Conservation (phyloP, 163 green algal genomes). For the Coccomyxa subellipsoidea region DNA sequence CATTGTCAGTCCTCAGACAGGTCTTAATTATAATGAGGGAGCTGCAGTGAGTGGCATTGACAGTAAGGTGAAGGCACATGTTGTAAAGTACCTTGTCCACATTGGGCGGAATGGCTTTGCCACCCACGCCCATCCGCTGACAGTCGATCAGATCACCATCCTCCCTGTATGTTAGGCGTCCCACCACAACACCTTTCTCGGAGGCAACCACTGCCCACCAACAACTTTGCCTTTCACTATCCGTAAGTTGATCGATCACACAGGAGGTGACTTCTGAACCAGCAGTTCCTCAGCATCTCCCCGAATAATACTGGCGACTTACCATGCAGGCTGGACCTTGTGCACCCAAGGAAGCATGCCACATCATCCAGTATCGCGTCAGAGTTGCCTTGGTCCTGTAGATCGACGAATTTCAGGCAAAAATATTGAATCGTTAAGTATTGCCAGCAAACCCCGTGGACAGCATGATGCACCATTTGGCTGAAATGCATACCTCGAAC, state of each 20-base stretch:
- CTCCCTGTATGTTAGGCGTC: constrained; percentile 79
- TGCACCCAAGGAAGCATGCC: constrained; percentile 95
- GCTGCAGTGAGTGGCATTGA: neutral
- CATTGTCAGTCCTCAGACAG: neutral
- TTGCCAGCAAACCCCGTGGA: too few relatives aligned
- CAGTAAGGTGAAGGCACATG: neutral
- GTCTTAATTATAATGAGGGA: neutral
- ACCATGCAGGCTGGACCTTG: constrained; percentile 84
- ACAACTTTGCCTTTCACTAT: neutral
- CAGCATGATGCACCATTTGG: neutral
- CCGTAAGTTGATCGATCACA: neutral
- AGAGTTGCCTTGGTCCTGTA: constrained; percentile 76
- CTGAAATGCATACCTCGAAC: constrained; percentile 63
- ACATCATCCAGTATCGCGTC: constrained; percentile 93
- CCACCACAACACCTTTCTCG: constrained; percentile 97
- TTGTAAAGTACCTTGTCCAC: constrained; percentile 79
- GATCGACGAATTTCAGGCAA: neutral
- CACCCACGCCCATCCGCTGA: constrained; percentile 91
- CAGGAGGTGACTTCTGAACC: too few relatives aligned
- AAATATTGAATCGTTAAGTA: too few relatives aligned
- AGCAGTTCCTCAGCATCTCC: neutral
- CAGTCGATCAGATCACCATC: constrained; percentile 96
- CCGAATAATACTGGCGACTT: neutral
- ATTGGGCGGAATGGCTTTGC: constrained; percentile 96
- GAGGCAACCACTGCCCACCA: constrained; percentile 83